Evolutionary conservation across 139 green algal genomes (phyloP).

Genomic region (Haematococcus lacustris): DNA sequence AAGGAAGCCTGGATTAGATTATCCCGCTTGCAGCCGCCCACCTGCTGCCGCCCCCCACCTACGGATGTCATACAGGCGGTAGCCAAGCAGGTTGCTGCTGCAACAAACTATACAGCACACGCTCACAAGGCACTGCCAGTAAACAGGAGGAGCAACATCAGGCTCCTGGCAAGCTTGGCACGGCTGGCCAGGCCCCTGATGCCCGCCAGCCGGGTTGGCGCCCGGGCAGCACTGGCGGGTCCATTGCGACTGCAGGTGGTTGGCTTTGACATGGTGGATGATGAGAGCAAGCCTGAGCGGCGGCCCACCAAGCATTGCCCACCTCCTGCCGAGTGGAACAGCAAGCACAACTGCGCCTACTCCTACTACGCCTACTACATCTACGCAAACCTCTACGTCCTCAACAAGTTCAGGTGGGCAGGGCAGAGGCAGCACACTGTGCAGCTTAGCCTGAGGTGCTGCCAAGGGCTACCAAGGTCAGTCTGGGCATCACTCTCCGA

Average conservation of each 20-base stretch:
- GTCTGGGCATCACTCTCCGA: too few species aligned
- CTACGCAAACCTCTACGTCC: conserved; percentile 90
- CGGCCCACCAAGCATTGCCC: conserved; percentile 91
- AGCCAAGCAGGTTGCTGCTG: not conserved
- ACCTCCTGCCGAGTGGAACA: conserved; percentile 63
- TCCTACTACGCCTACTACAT: conserved; percentile 97
- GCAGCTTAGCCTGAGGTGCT: too few species aligned
- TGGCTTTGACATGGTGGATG: conserved; percentile 98
- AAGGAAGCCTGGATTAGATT: not conserved
- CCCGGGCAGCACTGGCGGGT: not conserved
- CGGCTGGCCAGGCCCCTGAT: too few species aligned
- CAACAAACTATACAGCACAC: not conserved
- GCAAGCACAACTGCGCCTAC: conserved; percentile 85
- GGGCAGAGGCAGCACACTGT: too few species aligned
- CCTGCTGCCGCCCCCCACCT: not conserved
- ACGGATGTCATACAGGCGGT: not conserved
- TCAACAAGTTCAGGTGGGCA: conserved; percentile 79
- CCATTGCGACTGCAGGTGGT: conserved; percentile 60
- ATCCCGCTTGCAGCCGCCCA: not conserved
- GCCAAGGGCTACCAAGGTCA: too few species aligned
- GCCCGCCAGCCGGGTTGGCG: not conserved
- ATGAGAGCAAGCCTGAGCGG: conserved; percentile 95
- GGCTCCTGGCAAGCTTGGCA: too few species aligned
- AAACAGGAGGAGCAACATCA: too few species aligned
- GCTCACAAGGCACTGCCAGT: too few species aligned